Evolutionary conservation across 305 asterid genomes (phyloP), one percentile per base, ranked within the genome.

Genomic region (Fraxinus ornus): DNA sequence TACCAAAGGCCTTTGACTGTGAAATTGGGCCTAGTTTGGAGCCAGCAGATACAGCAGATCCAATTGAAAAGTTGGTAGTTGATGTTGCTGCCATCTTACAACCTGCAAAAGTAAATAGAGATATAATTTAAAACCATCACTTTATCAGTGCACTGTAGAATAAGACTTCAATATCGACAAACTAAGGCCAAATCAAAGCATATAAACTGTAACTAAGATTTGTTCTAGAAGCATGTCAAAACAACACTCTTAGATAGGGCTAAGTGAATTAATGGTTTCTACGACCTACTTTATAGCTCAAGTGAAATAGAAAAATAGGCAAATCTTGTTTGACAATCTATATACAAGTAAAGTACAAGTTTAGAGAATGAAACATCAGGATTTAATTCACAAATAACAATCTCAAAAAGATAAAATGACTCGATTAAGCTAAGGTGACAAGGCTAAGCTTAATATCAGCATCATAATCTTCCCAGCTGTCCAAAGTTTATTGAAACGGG

Each of bases 61-160:
- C 97, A 77, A 90, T 79, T 30, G 95, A 88, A 81, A 93, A 85
- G 84, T 79, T 84, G 83, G 92, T 89, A 78, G 94, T 90, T 84
- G 97, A 81, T 85, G 93, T 87, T 35, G 94, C 91, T 68, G 97
- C 95, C 98, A 94, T 94, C 80, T 84, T 57, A 12, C 44, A 82
- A 86, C 84, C 94, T 90, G 91, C 88, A 85, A 55, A 71, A 1
- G 77, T 32, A 7, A 72, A 62, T 75, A 49, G 26, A 52, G 41
- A 83, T 0, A 24, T 36, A 68, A 68, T 68, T 28, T 68, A 35
- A 28, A 26, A 68, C 8, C 9, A 68, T 68, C 39, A 26, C 37
- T 68, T 71, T 32, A 32, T 4, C 44, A 15, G 22, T 32, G 76
- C 12, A 71, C 22, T 15, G 5, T 33, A 32, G 44, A 71, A 66